Percentiles rank a stretch among this genome's conserved stretches.
phyloP scores from a whole-genome alignment of 2,329 filamentous ascomycete genomes.

The Neodidymelliopsis sp. region DNA sequence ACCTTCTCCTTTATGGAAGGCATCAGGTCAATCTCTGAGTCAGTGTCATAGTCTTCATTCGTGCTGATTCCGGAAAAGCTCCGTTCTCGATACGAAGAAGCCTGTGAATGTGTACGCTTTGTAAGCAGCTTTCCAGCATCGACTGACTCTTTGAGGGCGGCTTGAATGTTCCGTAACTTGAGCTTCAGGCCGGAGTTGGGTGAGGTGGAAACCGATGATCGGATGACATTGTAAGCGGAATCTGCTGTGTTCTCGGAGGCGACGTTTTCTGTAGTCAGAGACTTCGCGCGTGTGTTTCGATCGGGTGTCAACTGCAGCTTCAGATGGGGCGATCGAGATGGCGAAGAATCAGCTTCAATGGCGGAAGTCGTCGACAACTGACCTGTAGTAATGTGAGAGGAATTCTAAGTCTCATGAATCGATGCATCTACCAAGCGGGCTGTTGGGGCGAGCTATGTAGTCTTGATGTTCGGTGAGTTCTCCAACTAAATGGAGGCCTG shows the following conservation, averaged over 20 bases:
- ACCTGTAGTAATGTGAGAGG: neutral
- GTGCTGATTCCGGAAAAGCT: neutral
- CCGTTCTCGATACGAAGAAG: slow-evolving; percentile 1
- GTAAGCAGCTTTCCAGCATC: neutral
- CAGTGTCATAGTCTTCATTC: slow-evolving; percentile 12
- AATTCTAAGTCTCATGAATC: neutral
- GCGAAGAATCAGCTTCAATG: neutral
- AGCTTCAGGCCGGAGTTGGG: slow-evolving; percentile 18
- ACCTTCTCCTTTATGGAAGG: slow-evolving; percentile 5
- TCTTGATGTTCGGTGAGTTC: too few species aligned
- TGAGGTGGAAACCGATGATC: neutral
- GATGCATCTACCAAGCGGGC: too few species aligned
- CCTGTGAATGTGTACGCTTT: neutral
- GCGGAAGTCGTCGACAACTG: too few species aligned
- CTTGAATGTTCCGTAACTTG: slow-evolving; percentile 20
- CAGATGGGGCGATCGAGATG: neutral
- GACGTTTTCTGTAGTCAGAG: neutral
- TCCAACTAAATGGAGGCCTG: neutral
- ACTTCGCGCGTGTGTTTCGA: neutral
- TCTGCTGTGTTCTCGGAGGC: neutral
- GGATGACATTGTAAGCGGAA: too few species aligned
- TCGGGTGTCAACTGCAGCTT: neutral
- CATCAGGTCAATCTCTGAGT: slow-evolving; percentile 25
- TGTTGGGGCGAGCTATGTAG: too few species aligned
- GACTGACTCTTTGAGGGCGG: slow-evolving; percentile 6